Percentiles rank a stretch among this genome's conserved stretches.
phyloP scores from a whole-genome alignment of 2,329 filamentous ascomycete species.

The Dothiorella sarmentorum region DNA sequence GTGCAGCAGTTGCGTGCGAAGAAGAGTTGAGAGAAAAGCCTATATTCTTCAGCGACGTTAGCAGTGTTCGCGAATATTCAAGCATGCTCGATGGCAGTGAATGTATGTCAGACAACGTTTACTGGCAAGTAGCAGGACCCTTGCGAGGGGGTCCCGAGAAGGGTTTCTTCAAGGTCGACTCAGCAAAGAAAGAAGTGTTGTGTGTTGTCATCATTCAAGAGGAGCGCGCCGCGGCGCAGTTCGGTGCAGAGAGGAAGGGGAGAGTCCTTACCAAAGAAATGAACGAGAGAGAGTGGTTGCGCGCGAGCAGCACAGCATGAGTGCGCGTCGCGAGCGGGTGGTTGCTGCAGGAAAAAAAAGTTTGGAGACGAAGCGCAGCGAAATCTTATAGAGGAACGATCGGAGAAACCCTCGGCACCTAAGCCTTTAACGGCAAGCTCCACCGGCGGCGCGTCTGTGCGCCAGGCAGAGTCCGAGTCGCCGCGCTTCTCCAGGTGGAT shows the following conservation, averaged over 20 bases:
- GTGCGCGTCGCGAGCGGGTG: neutral
- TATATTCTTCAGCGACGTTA: slow-evolving; percentile 4
- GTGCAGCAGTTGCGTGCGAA: neutral
- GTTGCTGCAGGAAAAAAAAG: slow-evolving; percentile 8
- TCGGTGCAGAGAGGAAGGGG: neutral
- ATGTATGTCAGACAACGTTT: slow-evolving; percentile 65
- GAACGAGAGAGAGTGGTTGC: neutral
- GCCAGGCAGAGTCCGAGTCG: no score
- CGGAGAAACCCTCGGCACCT: slow-evolving; percentile 16
- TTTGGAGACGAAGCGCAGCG: neutral
- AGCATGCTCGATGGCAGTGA: slow-evolving; percentile 3
- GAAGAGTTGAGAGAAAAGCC: neutral
- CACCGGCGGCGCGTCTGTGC: no score
- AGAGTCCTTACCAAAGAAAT: neutral
- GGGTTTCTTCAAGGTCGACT: slow-evolving; percentile 76
- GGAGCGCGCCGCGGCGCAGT: neutral
- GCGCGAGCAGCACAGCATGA: neutral
- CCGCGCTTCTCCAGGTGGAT: neutral
- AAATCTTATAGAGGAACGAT: slow-evolving; percentile 7
- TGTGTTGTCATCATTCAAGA: slow-evolving; percentile 62
- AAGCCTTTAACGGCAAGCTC: neutral
- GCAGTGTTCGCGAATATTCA: neutral
- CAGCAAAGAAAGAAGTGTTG: slow-evolving; percentile 73
- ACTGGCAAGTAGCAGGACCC: slow-evolving; percentile 80
- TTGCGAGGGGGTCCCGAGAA: slow-evolving; percentile 59